Evolutionary conservation across 306 rosid species (phyloP).

Genomic region (Corylus americana): DNA sequence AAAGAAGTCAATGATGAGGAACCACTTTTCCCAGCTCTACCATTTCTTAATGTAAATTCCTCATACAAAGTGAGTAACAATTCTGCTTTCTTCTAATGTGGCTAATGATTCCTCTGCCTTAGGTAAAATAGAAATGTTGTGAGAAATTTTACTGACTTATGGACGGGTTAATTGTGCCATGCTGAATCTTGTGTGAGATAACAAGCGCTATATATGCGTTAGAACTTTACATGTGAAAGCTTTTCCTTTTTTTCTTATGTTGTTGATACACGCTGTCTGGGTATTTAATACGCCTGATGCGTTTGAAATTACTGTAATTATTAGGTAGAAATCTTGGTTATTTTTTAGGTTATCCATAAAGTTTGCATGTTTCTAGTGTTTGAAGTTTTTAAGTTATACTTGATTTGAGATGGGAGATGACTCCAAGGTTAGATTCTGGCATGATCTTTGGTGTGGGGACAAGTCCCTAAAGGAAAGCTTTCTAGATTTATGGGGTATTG

Average conservation of each 20-base stretch:
- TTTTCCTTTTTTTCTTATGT: background rate
- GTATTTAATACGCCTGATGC: background rate
- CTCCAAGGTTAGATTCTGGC: no score
- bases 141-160: background rate
- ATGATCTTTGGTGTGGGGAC: no score
- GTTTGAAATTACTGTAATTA: background rate
- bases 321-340: background rate
- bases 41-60: slow-evolving; percentile 54
- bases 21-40: slow-evolving; percentile 84
- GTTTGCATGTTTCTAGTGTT: no score
- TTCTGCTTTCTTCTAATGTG: slow-evolving; percentile 19
- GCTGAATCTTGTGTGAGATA: background rate
- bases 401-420: no score
- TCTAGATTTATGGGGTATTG: no score
- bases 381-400: no score
- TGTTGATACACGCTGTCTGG: background rate
- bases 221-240: background rate
- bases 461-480: no score
- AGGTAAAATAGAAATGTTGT: background rate
- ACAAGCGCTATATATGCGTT: background rate
- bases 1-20: slow-evolving; percentile 88
- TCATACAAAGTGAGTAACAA: slow-evolving; percentile 54
- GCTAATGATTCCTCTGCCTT: background rate
- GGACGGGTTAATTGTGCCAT: background rate
- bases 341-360: no score